These are phyloP conservation scores for Vigna nakashimae DNA, from an alignment of 306 rosid species.

Conservation along the genomic window DNA sequence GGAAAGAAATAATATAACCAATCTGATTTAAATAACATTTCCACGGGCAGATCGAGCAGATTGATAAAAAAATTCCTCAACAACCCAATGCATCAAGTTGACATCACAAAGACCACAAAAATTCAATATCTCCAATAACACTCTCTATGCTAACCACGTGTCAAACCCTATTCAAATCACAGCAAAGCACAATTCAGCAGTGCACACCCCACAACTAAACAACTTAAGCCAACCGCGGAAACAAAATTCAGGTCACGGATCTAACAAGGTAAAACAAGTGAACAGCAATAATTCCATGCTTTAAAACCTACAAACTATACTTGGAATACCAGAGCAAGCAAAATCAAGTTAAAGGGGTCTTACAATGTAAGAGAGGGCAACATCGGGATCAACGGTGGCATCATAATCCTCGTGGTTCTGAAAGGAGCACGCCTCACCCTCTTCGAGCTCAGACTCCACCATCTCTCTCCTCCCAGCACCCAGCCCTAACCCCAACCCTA, in stretches of 20 bases:
- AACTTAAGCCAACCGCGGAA: slow-evolving; percentile 21
- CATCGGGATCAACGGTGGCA: slow-evolving; percentile 82
- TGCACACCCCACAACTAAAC: slow-evolving; percentile 22
- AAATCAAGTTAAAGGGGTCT: slow-evolving; percentile 44
- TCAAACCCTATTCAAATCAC: slow-evolving; percentile 26
- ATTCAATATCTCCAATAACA: slow-evolving; percentile 28
- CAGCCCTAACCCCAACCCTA: slow-evolving; percentile 60
- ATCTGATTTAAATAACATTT: slow-evolving; percentile 26
- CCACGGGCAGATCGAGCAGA: slow-evolving; percentile 23
- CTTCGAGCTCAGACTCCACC: slow-evolving; percentile 98
- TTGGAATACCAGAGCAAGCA: background rate
- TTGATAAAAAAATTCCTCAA: slow-evolving; percentile 8
- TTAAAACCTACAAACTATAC: slow-evolving; percentile 31
- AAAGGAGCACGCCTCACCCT: slow-evolving; percentile 89
- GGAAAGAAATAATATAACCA: background rate
- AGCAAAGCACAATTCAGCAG: slow-evolving; percentile 28
- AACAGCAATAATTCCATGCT: slow-evolving; percentile 39
- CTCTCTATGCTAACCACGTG: slow-evolving; percentile 18
- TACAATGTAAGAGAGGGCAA: slow-evolving; percentile 89
- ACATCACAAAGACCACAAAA: slow-evolving; percentile 28
- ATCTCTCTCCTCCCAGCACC: slow-evolving; percentile 63
- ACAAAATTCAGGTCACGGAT: slow-evolving; percentile 53
- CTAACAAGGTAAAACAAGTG: slow-evolving; percentile 51
- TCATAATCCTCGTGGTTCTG: slow-evolving; percentile 76
- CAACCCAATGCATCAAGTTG: slow-evolving; percentile 39